Evolutionary conservation across 164 flowering plant species (phyloP), one percentile per base, ranked within the genome.

Genomic region (Vitis cinerea): DNA sequence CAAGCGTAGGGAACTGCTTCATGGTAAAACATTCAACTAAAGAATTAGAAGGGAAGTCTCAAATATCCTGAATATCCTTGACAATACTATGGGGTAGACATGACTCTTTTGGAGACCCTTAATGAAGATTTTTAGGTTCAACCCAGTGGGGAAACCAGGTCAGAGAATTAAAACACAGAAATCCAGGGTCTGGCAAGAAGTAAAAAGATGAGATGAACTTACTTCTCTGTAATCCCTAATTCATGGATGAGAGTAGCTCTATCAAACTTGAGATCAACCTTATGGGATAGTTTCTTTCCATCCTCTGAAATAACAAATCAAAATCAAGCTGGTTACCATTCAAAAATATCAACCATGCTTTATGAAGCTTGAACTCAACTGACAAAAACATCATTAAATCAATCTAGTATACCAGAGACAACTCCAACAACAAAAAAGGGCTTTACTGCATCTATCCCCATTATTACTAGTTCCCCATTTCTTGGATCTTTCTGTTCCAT

Each of bases 191-290:
- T 23, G 27, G 27, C 58, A 65, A 50, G 10, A 44, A 49, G 3
- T 31, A 2, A 0, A 63, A 2, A 16, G 4, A 50, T 19, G 19
- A 50, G 17, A 23, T 12, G 58, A 61, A 47, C 69, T 57, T 80
- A 90, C 95, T 77, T 83, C 37, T 74, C 51, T 61, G 94, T 88
- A 48, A 90, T 72, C 10, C 94, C 89, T 2, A 90, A 73, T 4
- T 90, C 95, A 75, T 90, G 92, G 74, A 79, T 72, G 63, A 86
- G 74, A 50, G 19, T 61, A 73, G 85, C 64, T 49, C 90, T 76
- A 29, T 77, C 66, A 51, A 84, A 74, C 59, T 86, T 77, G 44
- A 90, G 81, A 65, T 88, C 92, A 2, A 72, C 89, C 65, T 84
- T 84, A 54, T 85, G 88, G 27, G 77, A 50, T 56, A 90, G 50